Evolutionary conservation across 1,139 yeast species (phyloP).

Genomic region (Pichia kudriavzevii): DNA sequence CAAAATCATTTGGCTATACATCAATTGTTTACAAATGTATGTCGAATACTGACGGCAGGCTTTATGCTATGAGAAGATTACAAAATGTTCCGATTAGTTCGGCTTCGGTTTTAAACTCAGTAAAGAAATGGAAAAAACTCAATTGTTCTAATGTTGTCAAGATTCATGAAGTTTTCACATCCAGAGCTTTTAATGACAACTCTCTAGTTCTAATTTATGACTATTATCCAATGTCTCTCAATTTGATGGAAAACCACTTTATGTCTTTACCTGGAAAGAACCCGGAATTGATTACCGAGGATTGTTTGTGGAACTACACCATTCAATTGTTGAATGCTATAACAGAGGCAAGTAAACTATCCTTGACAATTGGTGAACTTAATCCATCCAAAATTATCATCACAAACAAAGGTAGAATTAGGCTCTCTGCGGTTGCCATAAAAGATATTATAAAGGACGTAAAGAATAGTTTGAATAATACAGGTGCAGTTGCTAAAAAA

Average conservation of each 20-base stretch:
- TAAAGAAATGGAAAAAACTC: conserved; percentile 47
- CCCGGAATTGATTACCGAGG: conserved; percentile 45
- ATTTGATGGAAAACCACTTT: conserved; percentile 51
- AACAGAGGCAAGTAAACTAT: conserved; percentile 50
- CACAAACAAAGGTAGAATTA: conserved; percentile 62
- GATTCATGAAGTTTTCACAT: conserved; percentile 77
- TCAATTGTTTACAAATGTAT: conserved; percentile 72
- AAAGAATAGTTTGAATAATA: conserved; percentile 9
- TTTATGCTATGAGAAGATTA: conserved; percentile 69
- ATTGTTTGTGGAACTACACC: conserved; percentile 65
- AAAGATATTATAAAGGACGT: conserved; percentile 50
- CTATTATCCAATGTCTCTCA: conserved; percentile 57
- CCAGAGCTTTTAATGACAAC: conserved; percentile 76
- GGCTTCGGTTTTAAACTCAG: conserved; percentile 45
- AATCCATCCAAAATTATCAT: conserved; percentile 66
- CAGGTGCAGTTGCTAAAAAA: conserved; percentile 23
- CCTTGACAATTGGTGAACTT: conserved; percentile 54
- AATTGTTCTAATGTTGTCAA: conserved; percentile 55
- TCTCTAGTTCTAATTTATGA: conserved; percentile 60
- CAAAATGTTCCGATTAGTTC: conserved; percentile 55
- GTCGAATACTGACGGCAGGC: conserved; percentile 69
- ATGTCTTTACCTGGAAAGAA: conserved; percentile 28
- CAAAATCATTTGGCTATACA: conserved; percentile 48
- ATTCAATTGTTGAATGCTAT: conserved; percentile 69
- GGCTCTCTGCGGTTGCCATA: conserved; percentile 66